A percentile compares a stretch with the other conserved stretches of the same genome.
phyloP scores from a whole-genome alignment of 495 filamentous ascomycete genomes.

The Aspergillus taichungensis region DNA sequence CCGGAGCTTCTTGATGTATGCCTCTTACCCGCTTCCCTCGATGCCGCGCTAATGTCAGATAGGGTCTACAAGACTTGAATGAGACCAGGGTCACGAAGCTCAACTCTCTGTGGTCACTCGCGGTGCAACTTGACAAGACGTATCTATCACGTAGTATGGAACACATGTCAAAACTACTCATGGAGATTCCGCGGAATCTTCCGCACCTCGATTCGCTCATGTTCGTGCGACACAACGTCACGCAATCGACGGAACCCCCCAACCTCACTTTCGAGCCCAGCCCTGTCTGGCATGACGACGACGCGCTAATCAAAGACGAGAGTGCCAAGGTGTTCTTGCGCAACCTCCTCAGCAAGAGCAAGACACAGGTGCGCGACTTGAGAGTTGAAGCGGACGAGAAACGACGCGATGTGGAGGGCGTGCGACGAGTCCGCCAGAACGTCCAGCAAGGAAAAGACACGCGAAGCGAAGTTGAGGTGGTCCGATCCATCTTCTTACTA shows the following conservation, averaged over 20 bases:
- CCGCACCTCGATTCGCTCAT: conserved; percentile 90
- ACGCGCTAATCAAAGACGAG: conserved; percentile 72
- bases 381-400: conserved; percentile 77
- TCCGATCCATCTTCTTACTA: conserved; percentile 63
- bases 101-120: conserved; percentile 77
- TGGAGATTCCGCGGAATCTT: conserved; percentile 81
- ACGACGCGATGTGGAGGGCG: conserved; percentile 66
- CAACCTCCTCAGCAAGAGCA: conserved; percentile 86
- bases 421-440: conserved; percentile 60
- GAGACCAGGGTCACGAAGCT: conserved; percentile 76
- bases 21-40: conserved; percentile 5
- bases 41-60: neutral
- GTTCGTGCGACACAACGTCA: conserved; percentile 89
- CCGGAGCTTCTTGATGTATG: conserved; percentile 86
- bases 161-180: conserved; percentile 58
- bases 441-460: conserved; percentile 77
- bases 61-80: conserved; percentile 81
- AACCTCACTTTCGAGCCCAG: conserved; percentile 89
- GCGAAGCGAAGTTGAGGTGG: conserved; percentile 71
- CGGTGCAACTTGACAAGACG: conserved; percentile 64
- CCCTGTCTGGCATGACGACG: conserved; percentile 95
- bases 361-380: conserved; percentile 66
- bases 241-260: conserved; percentile 67
- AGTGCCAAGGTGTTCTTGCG: conserved; percentile 79
- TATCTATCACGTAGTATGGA: conserved; percentile 62